Base-by-base conservation (phyloP, 2,329 filamentous ascomycete genomes). In the Calonectria crousiana region DNA sequence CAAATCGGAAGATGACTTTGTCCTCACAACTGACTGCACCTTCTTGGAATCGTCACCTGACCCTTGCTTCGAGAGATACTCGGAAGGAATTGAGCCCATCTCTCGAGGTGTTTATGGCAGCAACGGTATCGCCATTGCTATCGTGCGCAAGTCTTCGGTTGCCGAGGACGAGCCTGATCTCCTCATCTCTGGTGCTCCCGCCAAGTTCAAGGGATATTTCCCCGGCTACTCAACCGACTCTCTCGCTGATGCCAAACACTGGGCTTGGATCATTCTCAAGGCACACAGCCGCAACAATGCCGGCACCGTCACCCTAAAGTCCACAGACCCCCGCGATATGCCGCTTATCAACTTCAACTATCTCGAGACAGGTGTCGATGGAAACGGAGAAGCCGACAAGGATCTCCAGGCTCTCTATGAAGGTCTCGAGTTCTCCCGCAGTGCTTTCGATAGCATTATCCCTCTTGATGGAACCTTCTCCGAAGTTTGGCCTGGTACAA, bases 281-380 rank as follows among this genome's bases (percentile, higher is more conserved):
- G 87, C 88, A 0, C 86, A 87, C 62, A 85, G 84, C 34, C 83
- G 85, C 10, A 94, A 94, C 52, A 86, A 88, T 66, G 87, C 88
- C 11, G 93, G 93, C n/a, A 91, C 87, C 0, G 92, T 95, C 18
- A 89, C 85, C 2, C 86, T 95, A 2, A 86, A 85, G 23, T 93
- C 91, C 0, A 85, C 89, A 0, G 88, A 94, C 78, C 92, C 92
- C 0, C 88, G 88, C 1, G 92, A 93, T 67, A 88, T 89, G n/a
- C 93, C 93, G 0, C 83, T 89, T 41, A 92, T 93, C 80, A 87
- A 89, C 80, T 92, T 92, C 84, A 89, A 90, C 78, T 90, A 88
- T 79, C 92, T 87, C 85, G 85, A 84, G 16, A 81, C 87, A 30
- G 87, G 89, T 1, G 72, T 71, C 26, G 51, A 70, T 32, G 23